Conservation (phyloP, 2,329 filamentous ascomycete species). For the Colletotrichum ledebouriae region DNA sequence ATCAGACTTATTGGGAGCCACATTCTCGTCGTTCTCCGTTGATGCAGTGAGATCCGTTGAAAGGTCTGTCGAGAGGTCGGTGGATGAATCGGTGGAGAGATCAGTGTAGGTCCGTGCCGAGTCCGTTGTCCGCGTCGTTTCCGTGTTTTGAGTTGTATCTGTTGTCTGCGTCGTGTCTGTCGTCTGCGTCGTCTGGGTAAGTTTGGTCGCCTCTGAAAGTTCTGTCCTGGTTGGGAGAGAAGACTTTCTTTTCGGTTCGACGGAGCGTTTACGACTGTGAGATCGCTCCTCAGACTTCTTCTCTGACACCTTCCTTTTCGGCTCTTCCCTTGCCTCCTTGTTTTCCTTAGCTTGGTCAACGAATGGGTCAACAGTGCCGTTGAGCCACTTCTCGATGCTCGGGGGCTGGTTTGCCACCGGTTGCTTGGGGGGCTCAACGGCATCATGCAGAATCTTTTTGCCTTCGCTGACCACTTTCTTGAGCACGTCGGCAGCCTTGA, state of each 20-base stretch:
- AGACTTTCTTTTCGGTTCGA: conserved; percentile 44
- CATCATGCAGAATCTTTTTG: conserved; percentile 75
- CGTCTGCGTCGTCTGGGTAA: conserved; percentile 31
- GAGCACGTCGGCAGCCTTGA: conserved; percentile 71
- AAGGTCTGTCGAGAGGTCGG: conserved; percentile 11
- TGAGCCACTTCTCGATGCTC: conserved; percentile 76
- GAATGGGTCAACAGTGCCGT: conserved; percentile 73
- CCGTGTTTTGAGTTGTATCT: conserved; percentile 32
- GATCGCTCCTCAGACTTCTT: conserved; percentile 46
- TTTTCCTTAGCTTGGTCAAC: conserved; percentile 55
- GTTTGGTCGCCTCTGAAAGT: conserved; percentile 32
- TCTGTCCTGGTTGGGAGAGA: conserved; percentile 47
- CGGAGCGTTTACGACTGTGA: conserved; percentile 45
- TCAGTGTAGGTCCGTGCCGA: conserved; percentile 36
- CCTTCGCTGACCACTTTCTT: conserved; percentile 75
- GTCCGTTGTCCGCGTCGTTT: conserved; percentile 38
- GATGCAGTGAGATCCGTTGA: conserved; percentile 35
- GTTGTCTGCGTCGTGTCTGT: conserved; percentile 37
- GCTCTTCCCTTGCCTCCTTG: conserved; percentile 42
- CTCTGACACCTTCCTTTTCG: conserved; percentile 52
- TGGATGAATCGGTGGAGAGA: conserved; percentile 16
- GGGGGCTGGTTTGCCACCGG: conserved; percentile 67
- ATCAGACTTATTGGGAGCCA: conserved; percentile 26
- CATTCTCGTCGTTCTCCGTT: conserved; percentile 39
- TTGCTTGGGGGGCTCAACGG: conserved; percentile 67